A percentile compares a stretch with the other conserved stretches of the same genome.
These are phyloP conservation scores for Patellifolia procumbens DNA, from an alignment of 179 eudicot genomes.

Conservation along the genomic window DNA sequence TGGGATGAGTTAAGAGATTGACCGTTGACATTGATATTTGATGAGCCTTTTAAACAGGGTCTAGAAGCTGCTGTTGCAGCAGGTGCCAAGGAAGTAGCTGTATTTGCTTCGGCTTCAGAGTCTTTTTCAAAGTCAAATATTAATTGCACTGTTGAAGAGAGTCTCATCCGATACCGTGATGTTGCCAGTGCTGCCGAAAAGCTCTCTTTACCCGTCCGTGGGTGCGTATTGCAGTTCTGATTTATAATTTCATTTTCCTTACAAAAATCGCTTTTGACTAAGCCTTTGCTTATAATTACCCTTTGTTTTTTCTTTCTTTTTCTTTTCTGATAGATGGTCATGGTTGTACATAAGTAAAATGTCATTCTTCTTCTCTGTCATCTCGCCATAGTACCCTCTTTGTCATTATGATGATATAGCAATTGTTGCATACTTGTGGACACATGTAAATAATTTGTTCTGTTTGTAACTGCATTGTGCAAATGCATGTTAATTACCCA, in stretches of 20 bases:
- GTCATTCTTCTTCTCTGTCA: too few relatives aligned
- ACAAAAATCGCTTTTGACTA: background rate
- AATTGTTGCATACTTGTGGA: background rate
- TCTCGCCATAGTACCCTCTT: background rate
- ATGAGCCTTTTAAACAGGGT: slow-evolving; percentile 48
- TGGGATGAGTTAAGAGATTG: background rate
- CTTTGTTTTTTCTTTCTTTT: too few relatives aligned
- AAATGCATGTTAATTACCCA: background rate
- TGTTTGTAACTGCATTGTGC: background rate
- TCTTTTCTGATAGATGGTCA: too few relatives aligned
- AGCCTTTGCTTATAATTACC: too few relatives aligned
- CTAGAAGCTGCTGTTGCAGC: slow-evolving; percentile 94
- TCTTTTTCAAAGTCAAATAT: slow-evolving; percentile 89
- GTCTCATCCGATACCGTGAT: slow-evolving; percentile 72
- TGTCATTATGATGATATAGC: background rate
- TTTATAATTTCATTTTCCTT: background rate
- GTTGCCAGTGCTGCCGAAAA: slow-evolving; percentile 64
- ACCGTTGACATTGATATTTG: slow-evolving; percentile 1
- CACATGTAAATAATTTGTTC: background rate
- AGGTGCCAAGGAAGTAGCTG: slow-evolving; percentile 93
- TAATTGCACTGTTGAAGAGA: slow-evolving; percentile 90
- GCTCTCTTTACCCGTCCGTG: slow-evolving; percentile 81
- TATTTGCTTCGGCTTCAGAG: slow-evolving; percentile 97
- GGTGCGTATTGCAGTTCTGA: slow-evolving; percentile 44
- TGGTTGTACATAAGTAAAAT: too few relatives aligned